These are phyloP conservation scores for Magnusiomyces starmeri DNA, from an alignment of 1,139 yeast species.

Conservation along the genomic window DNA sequence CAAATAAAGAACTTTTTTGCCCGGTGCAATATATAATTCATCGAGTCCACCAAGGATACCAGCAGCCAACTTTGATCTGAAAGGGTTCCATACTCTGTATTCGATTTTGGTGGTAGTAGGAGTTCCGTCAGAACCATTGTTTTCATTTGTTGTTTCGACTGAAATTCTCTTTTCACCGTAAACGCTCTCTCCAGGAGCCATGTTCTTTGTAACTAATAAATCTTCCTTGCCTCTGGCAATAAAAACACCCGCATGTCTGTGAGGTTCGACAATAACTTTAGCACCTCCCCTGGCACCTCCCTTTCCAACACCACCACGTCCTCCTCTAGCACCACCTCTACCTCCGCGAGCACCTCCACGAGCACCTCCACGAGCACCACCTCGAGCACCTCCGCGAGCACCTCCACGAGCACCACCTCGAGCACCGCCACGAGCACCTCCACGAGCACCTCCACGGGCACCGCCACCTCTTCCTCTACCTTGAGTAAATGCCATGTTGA, in stretches of 20 bases:
- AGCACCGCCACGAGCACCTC: slow-evolving; percentile 31
- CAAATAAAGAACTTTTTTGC: slow-evolving; percentile 91
- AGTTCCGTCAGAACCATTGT: slow-evolving; percentile 72
- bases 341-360: slow-evolving; percentile 36
- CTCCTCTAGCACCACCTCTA: slow-evolving; percentile 41
- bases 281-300: slow-evolving; percentile 86
- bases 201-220: slow-evolving; percentile 90
- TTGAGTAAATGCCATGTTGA: slow-evolving; percentile 22
- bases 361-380: slow-evolving; percentile 32
- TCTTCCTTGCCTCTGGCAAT: slow-evolving; percentile 78
- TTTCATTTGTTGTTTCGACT: slow-evolving; percentile 88
- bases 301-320: slow-evolving; percentile 46
- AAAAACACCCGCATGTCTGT: slow-evolving; percentile 17
- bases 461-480: slow-evolving; percentile 24
- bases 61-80: slow-evolving; percentile 99
- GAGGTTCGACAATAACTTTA: slow-evolving; percentile 78
- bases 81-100: slow-evolving; percentile 99
- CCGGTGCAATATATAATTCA: slow-evolving; percentile 95
- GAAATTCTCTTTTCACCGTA: slow-evolving; percentile 97
- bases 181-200: slow-evolving; percentile 80
- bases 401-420: slow-evolving; percentile 26
- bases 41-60: slow-evolving; percentile 99
- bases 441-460: slow-evolving; percentile 33
- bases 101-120: slow-evolving; percentile 84
- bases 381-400: slow-evolving; percentile 28